phyloP scores from a whole-genome alignment of 768 basidiomycete species.

The Pulveroboletus ravenelii region DNA sequence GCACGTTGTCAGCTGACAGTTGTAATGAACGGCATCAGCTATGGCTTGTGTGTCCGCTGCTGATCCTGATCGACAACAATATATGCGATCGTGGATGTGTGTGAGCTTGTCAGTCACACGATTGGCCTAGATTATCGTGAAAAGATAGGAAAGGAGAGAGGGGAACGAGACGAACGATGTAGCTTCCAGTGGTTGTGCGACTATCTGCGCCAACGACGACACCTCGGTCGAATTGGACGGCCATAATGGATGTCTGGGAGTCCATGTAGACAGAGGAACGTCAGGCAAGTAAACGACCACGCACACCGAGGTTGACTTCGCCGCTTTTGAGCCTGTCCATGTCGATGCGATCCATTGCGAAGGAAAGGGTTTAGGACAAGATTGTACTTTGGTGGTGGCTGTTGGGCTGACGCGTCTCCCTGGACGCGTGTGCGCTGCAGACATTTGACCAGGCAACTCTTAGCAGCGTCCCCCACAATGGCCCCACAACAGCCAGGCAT shows the following conservation, averaged over 20 bases:
- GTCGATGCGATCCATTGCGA: conserved; percentile 62
- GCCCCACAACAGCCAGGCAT: conserved; percentile 48
- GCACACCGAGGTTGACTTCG: conserved; percentile 94
- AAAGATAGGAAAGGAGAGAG: neutral
- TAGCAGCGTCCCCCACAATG: conserved; percentile 34
- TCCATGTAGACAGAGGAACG: neutral
- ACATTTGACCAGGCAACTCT: neutral
- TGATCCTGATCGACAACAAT: conserved; percentile 98
- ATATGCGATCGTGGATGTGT: conserved; percentile 94
- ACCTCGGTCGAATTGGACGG: conserved; percentile 91
- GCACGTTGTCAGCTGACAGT: conserved; percentile 72
- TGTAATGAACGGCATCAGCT: conserved; percentile 84
- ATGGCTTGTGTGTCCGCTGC: conserved; percentile 97
- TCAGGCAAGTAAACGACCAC: conserved; percentile 28
- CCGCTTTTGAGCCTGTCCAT: conserved; percentile 86
- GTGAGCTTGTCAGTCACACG: conserved; percentile 99
- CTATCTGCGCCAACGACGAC: conserved; percentile 97
- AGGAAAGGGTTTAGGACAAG: conserved; percentile 17
- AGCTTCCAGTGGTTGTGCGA: conserved; percentile 94
- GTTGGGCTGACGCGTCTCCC: conserved; percentile 50
- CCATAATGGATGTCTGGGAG: conserved; percentile 94
- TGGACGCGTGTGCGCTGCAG: conserved; percentile 29
- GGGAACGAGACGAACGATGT: conserved; percentile 63
- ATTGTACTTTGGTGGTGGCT: conserved; percentile 13
- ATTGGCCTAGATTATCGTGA: conserved; percentile 63